A percentile compares a stretch with the other conserved stretches of the same genome.
Conservation (phyloP, 352 stramenopile genomes). For the Stramenopiles sp. region DNA sequence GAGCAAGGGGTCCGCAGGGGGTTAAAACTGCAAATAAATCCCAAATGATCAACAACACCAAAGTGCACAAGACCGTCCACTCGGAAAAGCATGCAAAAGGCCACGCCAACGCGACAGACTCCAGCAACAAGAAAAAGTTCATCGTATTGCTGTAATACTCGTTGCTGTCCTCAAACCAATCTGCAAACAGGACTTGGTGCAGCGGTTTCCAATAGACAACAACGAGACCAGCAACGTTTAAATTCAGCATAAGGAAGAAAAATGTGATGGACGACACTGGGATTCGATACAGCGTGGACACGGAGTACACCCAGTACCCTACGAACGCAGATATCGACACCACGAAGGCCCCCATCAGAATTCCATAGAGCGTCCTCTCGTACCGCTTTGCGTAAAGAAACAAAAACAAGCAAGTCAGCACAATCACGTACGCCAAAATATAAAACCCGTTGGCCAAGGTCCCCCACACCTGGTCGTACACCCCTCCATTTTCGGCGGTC, state of each 20-base stretch:
- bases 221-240: background rate
- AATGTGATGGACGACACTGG: background rate
- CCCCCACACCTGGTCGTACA: background rate
- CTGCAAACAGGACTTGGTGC: background rate
- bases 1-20: background rate
- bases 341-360: background rate
- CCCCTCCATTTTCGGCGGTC: background rate
- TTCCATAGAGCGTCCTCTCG: background rate
- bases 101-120: background rate
- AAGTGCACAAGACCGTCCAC: background rate
- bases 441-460: background rate
- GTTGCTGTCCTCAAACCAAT: background rate
- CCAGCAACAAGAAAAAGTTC: background rate
- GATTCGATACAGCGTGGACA: background rate
- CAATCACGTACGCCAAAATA: background rate
- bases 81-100: background rate
- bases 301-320: background rate
- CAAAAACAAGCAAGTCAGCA: background rate
- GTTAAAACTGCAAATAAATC: constrained; percentile 1
- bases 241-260: background rate
- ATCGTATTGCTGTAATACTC: background rate
- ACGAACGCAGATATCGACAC: background rate
- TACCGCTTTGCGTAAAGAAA: background rate
- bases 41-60: background rate
- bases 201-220: background rate